phyloP scores from a whole-genome alignment of 2,329 filamentous ascomycete genomes.

The Verticillium albo-atrum region DNA sequence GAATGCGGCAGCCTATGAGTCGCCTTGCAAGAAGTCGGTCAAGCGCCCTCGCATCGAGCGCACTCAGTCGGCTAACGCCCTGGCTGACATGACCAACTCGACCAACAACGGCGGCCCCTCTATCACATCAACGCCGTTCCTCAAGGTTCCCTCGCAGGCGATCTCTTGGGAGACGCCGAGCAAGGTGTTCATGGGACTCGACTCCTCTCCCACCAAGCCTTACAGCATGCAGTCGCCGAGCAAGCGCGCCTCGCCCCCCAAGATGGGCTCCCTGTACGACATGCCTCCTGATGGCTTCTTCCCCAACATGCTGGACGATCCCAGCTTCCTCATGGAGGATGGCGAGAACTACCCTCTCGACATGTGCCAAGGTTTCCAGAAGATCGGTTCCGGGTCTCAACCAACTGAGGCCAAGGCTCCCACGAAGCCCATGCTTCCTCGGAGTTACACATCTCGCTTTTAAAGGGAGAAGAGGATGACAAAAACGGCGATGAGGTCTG shows the following conservation, averaged over 20 bases:
- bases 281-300: conserved; percentile 34
- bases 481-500: neutral
- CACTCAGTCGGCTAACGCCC: conserved; percentile 56
- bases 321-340: conserved; percentile 55
- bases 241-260: conserved; percentile 44
- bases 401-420: conserved; percentile 20
- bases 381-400: conserved; percentile 55
- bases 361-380: conserved; percentile 71
- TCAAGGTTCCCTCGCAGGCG: conserved; percentile 40
- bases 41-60: conserved; percentile 60
- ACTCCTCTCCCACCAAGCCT: conserved; percentile 50
- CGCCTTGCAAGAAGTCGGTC: conserved; percentile 61
- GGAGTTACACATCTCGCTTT: conserved; percentile 31
- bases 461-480: conserved; percentile 13
- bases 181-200: conserved; percentile 49
- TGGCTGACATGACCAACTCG: conserved; percentile 46
- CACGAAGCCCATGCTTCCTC: conserved; percentile 28
- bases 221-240: conserved; percentile 11
- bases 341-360: conserved; percentile 59
- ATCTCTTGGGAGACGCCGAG: conserved; percentile 49
- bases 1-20: conserved; percentile 40
- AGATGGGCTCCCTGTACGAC: conserved; percentile 30
- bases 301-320: conserved; percentile 33
- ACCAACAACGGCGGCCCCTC: conserved; percentile 40
- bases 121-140: conserved; percentile 43